Conservation (phyloP, 179 eudicot species). For the Patellifolia procumbens region DNA sequence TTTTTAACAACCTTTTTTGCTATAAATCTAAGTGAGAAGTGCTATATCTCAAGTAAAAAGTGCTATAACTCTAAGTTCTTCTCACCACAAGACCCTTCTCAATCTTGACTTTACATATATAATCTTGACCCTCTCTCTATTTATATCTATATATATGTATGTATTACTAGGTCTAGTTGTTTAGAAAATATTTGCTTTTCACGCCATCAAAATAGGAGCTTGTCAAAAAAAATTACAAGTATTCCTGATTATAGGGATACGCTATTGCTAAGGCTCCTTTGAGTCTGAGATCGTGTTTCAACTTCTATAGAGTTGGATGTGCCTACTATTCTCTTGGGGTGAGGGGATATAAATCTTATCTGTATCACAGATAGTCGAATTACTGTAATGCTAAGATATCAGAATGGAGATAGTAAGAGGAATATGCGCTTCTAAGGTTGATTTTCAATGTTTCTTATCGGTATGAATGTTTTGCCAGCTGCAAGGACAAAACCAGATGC, state of each 20-base stretch:
- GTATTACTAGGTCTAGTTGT: background rate
- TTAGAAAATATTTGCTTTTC: background rate
- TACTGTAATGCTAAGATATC: background rate
- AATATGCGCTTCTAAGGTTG: constrained; percentile 2
- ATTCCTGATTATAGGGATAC: background rate
- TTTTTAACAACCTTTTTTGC: too few relatives aligned
- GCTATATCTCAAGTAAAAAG: too few relatives aligned
- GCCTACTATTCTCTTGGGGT: background rate
- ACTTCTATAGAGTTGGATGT: background rate
- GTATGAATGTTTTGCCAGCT: constrained; percentile 41
- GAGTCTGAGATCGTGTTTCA: background rate
- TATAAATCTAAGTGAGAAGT: too few relatives aligned
- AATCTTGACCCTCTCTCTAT: too few relatives aligned
- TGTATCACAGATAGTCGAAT: background rate
- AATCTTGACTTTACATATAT: too few relatives aligned
- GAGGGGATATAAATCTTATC: background rate
- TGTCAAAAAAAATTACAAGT: background rate
- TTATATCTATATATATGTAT: too few relatives aligned
- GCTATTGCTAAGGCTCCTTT: background rate
- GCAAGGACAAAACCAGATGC: constrained; percentile 84
- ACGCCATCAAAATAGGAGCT: background rate
- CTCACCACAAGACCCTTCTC: too few relatives aligned
- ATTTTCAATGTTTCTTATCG: constrained; percentile 19
- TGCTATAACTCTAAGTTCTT: too few relatives aligned
- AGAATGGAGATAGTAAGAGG: background rate